Conservation (phyloP, 495 filamentous ascomycete species). For the Penicillium fimorum region DNA sequence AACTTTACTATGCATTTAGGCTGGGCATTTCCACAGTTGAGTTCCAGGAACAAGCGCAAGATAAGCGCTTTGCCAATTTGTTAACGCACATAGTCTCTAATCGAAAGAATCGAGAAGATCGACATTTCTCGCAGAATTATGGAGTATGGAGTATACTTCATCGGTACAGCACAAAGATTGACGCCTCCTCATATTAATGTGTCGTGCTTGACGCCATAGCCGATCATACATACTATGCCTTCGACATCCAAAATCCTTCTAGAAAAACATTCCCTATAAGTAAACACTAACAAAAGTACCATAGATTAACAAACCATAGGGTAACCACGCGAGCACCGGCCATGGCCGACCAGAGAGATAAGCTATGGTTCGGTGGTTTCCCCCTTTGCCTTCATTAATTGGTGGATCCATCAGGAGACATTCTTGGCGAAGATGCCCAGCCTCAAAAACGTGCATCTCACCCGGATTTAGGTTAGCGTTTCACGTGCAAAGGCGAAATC, state of each 20-base stretch:
- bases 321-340: neutral
- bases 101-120: neutral
- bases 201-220: neutral
- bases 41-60: neutral
- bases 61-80: neutral
- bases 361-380: neutral
- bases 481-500: neutral
- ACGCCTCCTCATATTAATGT: neutral
- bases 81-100: neutral
- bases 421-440: neutral
- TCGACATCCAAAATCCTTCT: neutral
- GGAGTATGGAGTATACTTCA: neutral
- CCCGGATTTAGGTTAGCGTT: neutral
- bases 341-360: constrained; percentile 3
- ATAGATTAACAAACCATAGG: neutral
- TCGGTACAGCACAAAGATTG: neutral
- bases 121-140: neutral
- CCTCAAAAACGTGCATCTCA: neutral
- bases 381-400: neutral
- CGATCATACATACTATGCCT: neutral
- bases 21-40: neutral
- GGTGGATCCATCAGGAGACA: neutral
- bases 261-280: neutral
- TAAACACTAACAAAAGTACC: neutral
- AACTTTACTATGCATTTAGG: neutral